Base-by-base conservation (phyloP, 345 rosid species). In the Salix udensis region DNA sequence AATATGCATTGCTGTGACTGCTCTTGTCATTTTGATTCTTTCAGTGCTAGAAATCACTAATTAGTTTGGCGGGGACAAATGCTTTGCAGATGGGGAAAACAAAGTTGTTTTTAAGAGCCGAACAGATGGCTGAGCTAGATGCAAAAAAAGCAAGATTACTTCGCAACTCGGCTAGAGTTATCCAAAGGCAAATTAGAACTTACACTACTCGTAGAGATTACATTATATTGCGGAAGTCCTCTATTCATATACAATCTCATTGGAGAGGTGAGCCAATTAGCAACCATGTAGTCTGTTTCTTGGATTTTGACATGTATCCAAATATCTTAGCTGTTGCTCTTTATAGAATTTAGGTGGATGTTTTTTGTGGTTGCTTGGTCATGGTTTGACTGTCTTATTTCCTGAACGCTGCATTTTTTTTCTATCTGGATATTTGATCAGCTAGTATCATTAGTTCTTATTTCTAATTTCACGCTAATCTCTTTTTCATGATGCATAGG, bases 71-170 rank as follows among this genome's bases (percentile, higher is more conserved):
- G 71, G 65, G 60, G 52, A 50, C 70, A 64, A 36, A 62, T 78
- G 67, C 46, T 80, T 78, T 83, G 81, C 94, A 94, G 98, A 84
- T 91, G 65, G 98, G 98, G 82, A 79, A 85, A 83, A 88, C 83
- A 69, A 89, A 87, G 82, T 83, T 94, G 70, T 94, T 94, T 79
- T 81, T 94, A 76, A 85, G 91, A 88, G 94, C 89, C 71, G 92
- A 91, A 71, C 94, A 91, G 71, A 87, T 90, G 90, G 95, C 92
- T 24, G 90, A 90, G 82, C 81, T 94, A 77, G 97, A 94, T 87
- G 87, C 93, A n/a, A 82, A 74, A 74, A 89, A 89, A 82, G 83
- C 87, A 68, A 84, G 73, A 79, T 31, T 78, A 44, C 89, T 85
- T 28, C 85, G 89, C 48, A 86, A 83, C 73, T 85, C 92, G n/a